Evolutionary conservation across 176 grass and related monocot species (phyloP).

Genomic region (Thalia dealbata): DNA sequence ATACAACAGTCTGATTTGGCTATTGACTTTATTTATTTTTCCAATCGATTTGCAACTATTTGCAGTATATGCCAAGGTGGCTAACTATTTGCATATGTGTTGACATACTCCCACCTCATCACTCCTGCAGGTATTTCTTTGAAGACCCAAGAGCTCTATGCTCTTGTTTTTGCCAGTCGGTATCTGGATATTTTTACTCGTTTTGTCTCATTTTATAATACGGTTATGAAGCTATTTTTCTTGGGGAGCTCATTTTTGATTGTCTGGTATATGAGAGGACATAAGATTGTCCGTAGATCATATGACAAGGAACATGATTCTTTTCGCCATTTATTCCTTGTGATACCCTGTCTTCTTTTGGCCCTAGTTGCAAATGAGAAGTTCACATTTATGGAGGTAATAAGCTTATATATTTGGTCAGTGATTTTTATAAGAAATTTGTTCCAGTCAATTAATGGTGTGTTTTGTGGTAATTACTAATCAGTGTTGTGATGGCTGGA

Average conservation of each 20-base stretch:
- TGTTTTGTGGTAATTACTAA: no score
- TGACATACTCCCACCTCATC: not conserved
- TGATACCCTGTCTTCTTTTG: conserved; percentile 60
- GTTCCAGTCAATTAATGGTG: no score
- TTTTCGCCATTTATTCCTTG: conserved; percentile 67
- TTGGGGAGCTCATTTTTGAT: conserved; percentile 86
- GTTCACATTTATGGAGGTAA: conserved; percentile 80
- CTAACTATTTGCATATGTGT: not conserved
- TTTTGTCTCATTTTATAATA: conserved; percentile 75
- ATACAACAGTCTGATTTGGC: not conserved
- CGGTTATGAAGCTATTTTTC: conserved; percentile 89
- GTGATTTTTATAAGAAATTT: no score
- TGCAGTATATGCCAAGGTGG: not conserved
- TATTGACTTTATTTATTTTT: not conserved
- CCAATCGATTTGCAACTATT: not conserved
- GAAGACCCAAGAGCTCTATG: conserved; percentile 93
- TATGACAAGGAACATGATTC: conserved; percentile 91
- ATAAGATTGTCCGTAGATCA: conserved; percentile 83
- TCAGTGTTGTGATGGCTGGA: not conserved
- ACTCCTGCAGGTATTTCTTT: conserved; percentile 68
- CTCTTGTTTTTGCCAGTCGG: conserved; percentile 79
- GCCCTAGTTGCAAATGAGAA: conserved; percentile 79
- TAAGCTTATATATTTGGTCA: conserved; percentile 20
- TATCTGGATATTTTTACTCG: conserved; percentile 80
- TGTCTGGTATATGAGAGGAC: conserved; percentile 84